phyloP scores from a whole-genome alignment of 148 eudicot genomes.

The Beta vulgaris region DNA sequence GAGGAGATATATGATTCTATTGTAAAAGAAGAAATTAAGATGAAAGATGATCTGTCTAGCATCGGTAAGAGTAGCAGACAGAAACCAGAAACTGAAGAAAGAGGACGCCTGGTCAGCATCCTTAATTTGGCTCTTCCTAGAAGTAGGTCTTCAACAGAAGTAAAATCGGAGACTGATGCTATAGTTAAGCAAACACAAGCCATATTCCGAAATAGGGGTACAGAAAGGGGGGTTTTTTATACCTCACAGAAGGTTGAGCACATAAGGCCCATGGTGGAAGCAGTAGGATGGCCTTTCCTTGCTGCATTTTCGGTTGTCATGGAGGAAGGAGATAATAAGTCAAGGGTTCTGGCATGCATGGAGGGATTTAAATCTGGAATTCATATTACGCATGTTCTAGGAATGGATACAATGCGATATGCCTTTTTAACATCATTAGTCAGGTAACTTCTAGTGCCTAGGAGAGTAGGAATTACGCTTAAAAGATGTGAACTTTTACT shows the following conservation, averaged over 20 bases:
- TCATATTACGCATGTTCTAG: constrained; percentile 84
- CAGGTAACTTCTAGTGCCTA: constrained; percentile 45
- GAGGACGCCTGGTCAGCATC: constrained; percentile 84
- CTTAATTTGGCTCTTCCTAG: constrained; percentile 92
- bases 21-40: constrained; percentile 88
- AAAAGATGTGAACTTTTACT: neutral
- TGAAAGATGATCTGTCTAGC: constrained; percentile 72
- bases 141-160: constrained; percentile 50
- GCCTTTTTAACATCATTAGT: constrained; percentile 87
- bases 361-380: constrained; percentile 96
- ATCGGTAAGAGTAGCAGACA: constrained; percentile 59
- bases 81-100: constrained; percentile 82
- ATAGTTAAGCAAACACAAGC: constrained; percentile 85
- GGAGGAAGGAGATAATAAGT: constrained; percentile 96
- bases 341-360: constrained; percentile 85
- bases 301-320: constrained; percentile 96
- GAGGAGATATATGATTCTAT: constrained; percentile 96
- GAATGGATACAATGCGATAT: constrained; percentile 99
- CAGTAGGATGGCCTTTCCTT: constrained; percentile 97
- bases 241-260: constrained; percentile 82
- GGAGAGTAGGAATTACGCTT: neutral
- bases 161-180: constrained; percentile 80
- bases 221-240: constrained; percentile 82
- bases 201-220: constrained; percentile 65
- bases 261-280: constrained; percentile 93